Conservation (phyloP, 1,284 basidiomycete species). For the Athelia psychrophila region DNA sequence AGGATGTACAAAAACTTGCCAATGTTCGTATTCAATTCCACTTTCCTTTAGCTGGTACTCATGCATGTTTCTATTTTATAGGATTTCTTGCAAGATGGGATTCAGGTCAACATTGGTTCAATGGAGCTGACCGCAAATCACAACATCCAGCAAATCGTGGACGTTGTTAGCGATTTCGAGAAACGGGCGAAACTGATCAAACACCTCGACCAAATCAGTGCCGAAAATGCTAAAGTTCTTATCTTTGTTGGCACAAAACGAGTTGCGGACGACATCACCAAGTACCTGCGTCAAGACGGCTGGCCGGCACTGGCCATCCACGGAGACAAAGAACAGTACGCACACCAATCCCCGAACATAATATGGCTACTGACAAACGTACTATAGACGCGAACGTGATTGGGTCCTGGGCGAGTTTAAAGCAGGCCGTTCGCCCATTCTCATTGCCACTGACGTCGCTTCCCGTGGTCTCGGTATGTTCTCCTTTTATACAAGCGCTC, state of each 20-base stretch:
- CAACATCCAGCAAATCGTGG: conserved; percentile 95
- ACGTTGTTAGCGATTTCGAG: conserved; percentile 97
- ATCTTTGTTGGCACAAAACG: conserved; percentile 99
- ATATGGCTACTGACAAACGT: conserved; percentile 12
- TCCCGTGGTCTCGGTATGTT: conserved; percentile 99
- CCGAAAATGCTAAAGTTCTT: conserved; percentile 97
- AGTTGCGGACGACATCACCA: conserved; percentile 97
- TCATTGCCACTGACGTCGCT: conserved; percentile 97
- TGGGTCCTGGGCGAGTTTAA: conserved; percentile 99
- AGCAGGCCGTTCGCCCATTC: conserved; percentile 94
- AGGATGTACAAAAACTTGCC: conserved; percentile 97
- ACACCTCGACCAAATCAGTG: conserved; percentile 95
- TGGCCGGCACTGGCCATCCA: conserved; percentile 99
- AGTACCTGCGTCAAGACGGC: conserved; percentile 94
- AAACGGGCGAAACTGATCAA: conserved; percentile 96
- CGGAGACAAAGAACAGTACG: conserved; percentile 95
- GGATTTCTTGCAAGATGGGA: conserved; percentile 96
- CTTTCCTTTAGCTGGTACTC: not conserved
- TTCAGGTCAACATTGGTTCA: conserved; percentile 99
- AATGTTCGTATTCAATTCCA: conserved; percentile 46
- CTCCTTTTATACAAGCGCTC: conserved; percentile 26
- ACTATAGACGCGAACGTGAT: conserved; percentile 90
- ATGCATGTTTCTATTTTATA: conserved; percentile 25
- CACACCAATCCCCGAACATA: conserved; percentile 19
- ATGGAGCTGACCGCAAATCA: conserved; percentile 98